A percentile compares a stretch with the other conserved stretches of the same genome.
phyloP scores from a whole-genome alignment of 331 rosid species.

The Quercus tomentella region DNA sequence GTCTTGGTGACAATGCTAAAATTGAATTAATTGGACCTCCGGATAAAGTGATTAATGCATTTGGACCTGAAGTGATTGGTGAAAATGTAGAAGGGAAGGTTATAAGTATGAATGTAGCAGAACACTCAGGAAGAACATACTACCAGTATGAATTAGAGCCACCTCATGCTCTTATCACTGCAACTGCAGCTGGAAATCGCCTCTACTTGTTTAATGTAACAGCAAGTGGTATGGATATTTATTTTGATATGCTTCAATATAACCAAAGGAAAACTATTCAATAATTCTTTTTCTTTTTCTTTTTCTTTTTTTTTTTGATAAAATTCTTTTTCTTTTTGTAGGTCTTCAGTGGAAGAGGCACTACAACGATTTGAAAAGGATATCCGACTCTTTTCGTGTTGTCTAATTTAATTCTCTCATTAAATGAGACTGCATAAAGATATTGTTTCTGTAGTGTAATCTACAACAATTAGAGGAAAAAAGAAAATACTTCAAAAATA shows the following conservation, averaged over 20 bases:
- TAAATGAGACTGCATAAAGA: slow-evolving; percentile 12
- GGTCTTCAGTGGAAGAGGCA: slow-evolving; percentile 99
- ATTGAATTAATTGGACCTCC: slow-evolving; percentile 88
- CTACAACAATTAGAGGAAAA: not conserved
- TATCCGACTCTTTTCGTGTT: slow-evolving; percentile 66
- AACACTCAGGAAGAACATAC: slow-evolving; percentile 78
- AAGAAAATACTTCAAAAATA: not conserved
- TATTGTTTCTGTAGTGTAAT: not conserved
- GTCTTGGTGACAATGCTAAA: slow-evolving; percentile 71
- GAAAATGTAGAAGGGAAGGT: slow-evolving; percentile 96
- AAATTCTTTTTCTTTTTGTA: slow-evolving; percentile 28
- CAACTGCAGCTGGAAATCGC: slow-evolving; percentile 97
- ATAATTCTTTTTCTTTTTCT: not conserved
- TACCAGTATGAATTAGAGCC: slow-evolving; percentile 97
- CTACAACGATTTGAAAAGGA: slow-evolving; percentile 72
- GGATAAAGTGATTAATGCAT: slow-evolving; percentile 80
- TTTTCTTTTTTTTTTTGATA: slow-evolving; percentile 1
- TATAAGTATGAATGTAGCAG: slow-evolving; percentile 46
- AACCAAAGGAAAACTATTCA: slow-evolving; percentile 8
- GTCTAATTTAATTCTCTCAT: slow-evolving; percentile 35
- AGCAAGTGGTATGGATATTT: slow-evolving; percentile 59
- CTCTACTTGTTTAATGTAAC: slow-evolving; percentile 80
- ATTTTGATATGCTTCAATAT: slow-evolving; percentile 1
- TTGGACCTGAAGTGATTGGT: slow-evolving; percentile 95
- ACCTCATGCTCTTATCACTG: slow-evolving; percentile 84